Evolutionary conservation across 1,284 basidiomycete genomes (phyloP), one percentile per base, ranked within the genome.

Genomic region (Nidula niveotomentosa): DNA sequence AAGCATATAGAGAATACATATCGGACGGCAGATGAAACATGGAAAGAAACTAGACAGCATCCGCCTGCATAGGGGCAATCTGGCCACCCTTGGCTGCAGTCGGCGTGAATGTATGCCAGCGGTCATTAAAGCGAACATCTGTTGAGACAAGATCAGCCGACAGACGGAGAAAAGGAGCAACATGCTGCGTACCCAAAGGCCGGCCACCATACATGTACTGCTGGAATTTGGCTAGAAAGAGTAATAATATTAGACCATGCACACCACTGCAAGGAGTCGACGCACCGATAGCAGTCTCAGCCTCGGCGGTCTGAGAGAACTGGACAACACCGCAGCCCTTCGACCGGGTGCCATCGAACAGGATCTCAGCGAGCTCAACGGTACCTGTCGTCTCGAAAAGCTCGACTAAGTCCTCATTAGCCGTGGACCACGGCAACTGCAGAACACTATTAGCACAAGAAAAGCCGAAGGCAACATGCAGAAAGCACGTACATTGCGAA

Each of bases 321-420:
- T 98, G 94, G 8, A 98, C 96, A 47, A 98, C 90, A 64, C 96
- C 96, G 55, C 90, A 89, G 18, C 96, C 96, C 70, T 96, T 96
- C 49, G 92, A 94, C 54, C 96, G 85, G 7, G 88, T 86, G 34
- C 91, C 91, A 59, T 98, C 96, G 63, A 91, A 94, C 50, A 98
- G 71, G 61, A 98, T 95, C 71, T 98, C 96, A 8, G 96, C 96
- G 47, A 94, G 77, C 64, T 94, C 90, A 36, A 99, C 96, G 60
- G 89, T 90, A 8, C 96, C 96, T 1, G 95, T 97, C 35, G 96
- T 99, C 77, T 98, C 96, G 66, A 99, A 99, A 35, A 99, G 76
- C 74, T 99, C 96, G 23, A 98, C 96, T 34, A 99, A 77, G 69
- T 99, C 96, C 68, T 98, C 96, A 71, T 98, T 97, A n/a, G 95